Base-by-base conservation (phyloP, 768 basidiomycete genomes). In the Russula olivacea region DNA sequence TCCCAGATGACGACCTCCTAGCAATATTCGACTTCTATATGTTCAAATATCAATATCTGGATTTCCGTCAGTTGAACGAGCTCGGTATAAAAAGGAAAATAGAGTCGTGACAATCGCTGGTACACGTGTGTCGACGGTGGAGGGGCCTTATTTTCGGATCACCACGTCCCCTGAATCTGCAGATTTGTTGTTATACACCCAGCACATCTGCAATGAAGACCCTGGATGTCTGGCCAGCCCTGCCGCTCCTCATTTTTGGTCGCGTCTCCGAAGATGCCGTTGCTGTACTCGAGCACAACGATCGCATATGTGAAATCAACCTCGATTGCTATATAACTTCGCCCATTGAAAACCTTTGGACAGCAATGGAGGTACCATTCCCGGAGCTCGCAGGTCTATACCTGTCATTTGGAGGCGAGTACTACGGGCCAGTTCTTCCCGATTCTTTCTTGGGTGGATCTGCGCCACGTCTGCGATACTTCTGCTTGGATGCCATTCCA, bases 1-100 rank as follows among this genome's bases (percentile, higher is more conserved):
- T 40, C 15, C 15, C 38, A 6, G 38, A 40, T 40, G 38, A 40
- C 14, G 38, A 1, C 6, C 38, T 40, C 5, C 15, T 40, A 6
- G 38, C 0, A 17, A 40, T 40, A 40, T 40, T 40, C 6, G 30
- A 19, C 11, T 32, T n/a, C 10, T 3, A 28, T 30, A 8, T 9
- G 9, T 8, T 10, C 43, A 3, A 3, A 12, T 34, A 34, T 12
- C 34, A 34, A 34, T 2, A 34, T 34, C 2, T 34, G 11, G 11
- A 34, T 34, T 12, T 36, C 10, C 8, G 1, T 5, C 4, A 32
- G 8, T 32, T 30, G 4, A 30, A 0, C 34, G 2, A 12, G 1
- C 11, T 3, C 1, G 34, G 4, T 4, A 12, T 1, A 6, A 19
- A 2, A 4, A 5, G 0, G 23, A 3, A 15, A 9, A 19, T 19